Percentiles rank a stretch among this genome's conserved stretches.
Conservation (phyloP, 768 basidiomycete genomes). For the Collybia sp. region DNA sequence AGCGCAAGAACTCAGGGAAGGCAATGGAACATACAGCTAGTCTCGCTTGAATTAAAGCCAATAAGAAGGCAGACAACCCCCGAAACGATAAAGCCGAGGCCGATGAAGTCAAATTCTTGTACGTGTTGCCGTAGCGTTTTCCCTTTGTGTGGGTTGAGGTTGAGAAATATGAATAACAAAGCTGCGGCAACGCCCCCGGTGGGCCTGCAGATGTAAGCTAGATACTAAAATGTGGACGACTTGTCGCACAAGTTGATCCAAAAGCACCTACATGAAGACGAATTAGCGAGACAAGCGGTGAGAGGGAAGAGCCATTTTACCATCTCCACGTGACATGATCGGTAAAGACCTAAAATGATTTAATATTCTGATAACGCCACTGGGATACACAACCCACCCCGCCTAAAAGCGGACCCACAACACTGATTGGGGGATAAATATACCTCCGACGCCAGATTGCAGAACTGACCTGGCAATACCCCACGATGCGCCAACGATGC, state of each 20-base stretch:
- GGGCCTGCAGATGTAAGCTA: constrained; percentile 38
- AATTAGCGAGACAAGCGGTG: constrained; percentile 2
- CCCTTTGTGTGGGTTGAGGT: constrained; percentile 70
- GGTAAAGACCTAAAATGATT: constrained; percentile 48
- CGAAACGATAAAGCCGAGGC: constrained; percentile 54
- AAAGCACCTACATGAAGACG: constrained; percentile 49
- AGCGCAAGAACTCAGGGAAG: background rate
- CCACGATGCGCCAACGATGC: constrained; percentile 76
- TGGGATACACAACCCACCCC: constrained; percentile 46
- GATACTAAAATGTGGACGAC: background rate
- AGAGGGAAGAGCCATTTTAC: constrained; percentile 26
- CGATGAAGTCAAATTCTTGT: constrained; percentile 69
- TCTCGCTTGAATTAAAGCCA: constrained; percentile 71
- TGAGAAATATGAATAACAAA: constrained; percentile 69
- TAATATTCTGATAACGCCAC: background rate
- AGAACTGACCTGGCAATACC: constrained; percentile 47
- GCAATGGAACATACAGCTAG: constrained; percentile 43
- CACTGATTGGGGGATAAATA: constrained; percentile 24
- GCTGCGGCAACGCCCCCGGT: constrained; percentile 63
- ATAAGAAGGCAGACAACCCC: constrained; percentile 68
- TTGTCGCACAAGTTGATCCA: constrained; percentile 65
- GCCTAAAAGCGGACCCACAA: constrained; percentile 76
- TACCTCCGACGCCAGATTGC: no score
- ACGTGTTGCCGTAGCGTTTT: constrained; percentile 54
- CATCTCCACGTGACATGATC: constrained; percentile 80